Conservation (phyloP, 768 basidiomycete genomes). For the Leccinum aurantiacum region DNA sequence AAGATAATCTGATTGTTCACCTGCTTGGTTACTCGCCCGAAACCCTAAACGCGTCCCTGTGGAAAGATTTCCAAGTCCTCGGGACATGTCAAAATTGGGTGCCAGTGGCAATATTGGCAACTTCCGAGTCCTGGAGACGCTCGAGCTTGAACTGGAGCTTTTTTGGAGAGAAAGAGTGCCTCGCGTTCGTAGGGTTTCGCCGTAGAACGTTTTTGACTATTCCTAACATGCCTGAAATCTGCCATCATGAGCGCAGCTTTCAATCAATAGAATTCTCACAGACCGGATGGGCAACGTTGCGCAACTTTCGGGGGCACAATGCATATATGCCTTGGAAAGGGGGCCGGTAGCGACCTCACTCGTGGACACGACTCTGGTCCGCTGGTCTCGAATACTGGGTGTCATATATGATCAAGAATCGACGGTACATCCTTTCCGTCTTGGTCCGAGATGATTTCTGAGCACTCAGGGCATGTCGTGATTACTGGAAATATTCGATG, state of each 20-base stretch:
- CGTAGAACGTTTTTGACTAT: too few species aligned
- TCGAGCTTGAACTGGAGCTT: neutral
- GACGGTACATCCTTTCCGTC: conserved; percentile 59
- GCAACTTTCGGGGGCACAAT: too few species aligned
- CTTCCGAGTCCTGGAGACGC: neutral
- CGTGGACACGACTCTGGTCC: too few species aligned
- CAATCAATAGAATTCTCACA: too few species aligned
- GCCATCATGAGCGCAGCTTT: too few species aligned
- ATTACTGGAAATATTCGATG: conserved; percentile 17
- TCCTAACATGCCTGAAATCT: too few species aligned
- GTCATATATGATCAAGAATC: conserved; percentile 63
- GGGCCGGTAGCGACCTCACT: too few species aligned
- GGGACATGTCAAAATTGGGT: neutral
- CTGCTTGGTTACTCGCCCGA: neutral
- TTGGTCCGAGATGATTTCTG: conserved; percentile 27
- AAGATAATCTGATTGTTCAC: neutral
- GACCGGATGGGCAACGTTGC: too few species aligned
- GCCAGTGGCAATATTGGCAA: neutral
- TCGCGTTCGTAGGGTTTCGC: too few species aligned
- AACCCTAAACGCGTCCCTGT: neutral
- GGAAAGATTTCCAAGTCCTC: neutral
- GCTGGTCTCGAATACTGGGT: conserved; percentile 24
- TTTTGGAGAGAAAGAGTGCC: neutral
- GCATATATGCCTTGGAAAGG: too few species aligned
- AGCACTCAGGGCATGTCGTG: neutral